These are phyloP conservation scores for Apophysomyces sp. DNA, from an alignment of 371 early-diverging fungal species.

Conservation along the genomic window DNA sequence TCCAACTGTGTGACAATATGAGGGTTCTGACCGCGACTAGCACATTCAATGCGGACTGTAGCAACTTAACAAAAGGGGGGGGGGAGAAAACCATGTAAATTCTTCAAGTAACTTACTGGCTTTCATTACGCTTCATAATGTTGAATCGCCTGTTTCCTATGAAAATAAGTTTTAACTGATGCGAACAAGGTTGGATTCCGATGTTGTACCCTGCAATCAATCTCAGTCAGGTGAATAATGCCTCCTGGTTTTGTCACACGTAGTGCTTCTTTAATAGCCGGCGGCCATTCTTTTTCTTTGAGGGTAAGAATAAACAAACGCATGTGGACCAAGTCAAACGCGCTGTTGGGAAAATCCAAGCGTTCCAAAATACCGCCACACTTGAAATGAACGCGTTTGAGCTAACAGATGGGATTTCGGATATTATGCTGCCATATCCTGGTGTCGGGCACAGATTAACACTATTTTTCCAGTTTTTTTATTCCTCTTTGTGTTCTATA, in stretches of 20 bases:
- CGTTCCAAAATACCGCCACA: constrained; percentile 36
- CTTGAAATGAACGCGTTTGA: constrained; percentile 6
- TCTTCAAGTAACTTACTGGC: not conserved
- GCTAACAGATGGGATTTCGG: constrained; percentile 45
- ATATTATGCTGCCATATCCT: constrained; percentile 53
- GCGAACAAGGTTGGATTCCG: not conserved
- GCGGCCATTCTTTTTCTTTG: constrained; percentile 12
- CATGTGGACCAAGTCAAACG: constrained; percentile 52
- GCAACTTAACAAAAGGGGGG: not conserved
- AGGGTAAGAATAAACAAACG: constrained; percentile 30
- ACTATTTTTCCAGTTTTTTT: too few relatives aligned
- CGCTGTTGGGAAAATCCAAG: constrained; percentile 35
- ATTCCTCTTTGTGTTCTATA: not conserved
- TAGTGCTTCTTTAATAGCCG: constrained; percentile 16
- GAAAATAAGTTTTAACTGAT: not conserved
- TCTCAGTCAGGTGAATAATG: constrained; percentile 38
- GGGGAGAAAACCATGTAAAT: too few relatives aligned
- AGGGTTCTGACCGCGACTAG: constrained; percentile 21
- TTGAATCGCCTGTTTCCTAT: not conserved
- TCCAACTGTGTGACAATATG: constrained; percentile 16
- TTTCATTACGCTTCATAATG: not conserved
- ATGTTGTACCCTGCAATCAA: constrained; percentile 17
- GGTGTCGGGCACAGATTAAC: not conserved
- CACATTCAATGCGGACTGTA: not conserved
- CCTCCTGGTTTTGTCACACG: constrained; percentile 50